A percentile compares a stretch with the other conserved stretches of the same genome.
Evolutionary conservation across 129 eudicot genomes (phyloP).

Genomic region (Ambrosia trifida): DNA sequence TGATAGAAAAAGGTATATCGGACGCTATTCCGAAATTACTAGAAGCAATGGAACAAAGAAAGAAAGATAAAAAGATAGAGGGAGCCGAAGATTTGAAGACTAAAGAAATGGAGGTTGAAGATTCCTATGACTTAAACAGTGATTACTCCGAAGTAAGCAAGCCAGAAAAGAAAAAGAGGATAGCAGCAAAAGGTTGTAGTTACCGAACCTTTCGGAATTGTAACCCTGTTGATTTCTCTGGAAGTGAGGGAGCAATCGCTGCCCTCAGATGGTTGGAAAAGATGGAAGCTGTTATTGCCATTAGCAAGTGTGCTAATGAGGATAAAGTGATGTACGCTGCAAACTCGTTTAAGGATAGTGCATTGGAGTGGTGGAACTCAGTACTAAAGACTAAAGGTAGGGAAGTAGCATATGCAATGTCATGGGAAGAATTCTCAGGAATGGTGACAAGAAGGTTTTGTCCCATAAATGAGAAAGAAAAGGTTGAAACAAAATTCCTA

Average conservation of each 20-base stretch:
- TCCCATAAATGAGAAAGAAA: neutral
- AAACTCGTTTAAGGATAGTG: neutral
- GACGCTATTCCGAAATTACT: neutral
- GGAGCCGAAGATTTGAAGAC: neutral
- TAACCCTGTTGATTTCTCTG: neutral
- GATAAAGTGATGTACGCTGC: neutral
- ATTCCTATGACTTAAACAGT: neutral
- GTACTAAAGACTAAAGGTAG: neutral
- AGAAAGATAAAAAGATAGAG: neutral
- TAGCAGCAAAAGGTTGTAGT: neutral
- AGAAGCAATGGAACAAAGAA: neutral
- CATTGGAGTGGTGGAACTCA: neutral
- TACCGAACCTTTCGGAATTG: neutral
- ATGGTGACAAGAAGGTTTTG: neutral
- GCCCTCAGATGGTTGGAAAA: neutral
- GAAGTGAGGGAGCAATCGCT: neutral
- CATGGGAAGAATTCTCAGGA: too few relatives aligned
- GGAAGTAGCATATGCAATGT: too few relatives aligned
- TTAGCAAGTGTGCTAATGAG: neutral
- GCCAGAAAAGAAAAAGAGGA: neutral
- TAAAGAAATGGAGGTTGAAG: neutral
- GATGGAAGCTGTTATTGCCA: neutral
- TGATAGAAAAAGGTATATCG: neutral
- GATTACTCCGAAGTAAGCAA: neutral
- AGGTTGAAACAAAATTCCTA: neutral